Conservation (phyloP, 2,329 filamentous ascomycete species). For the Canariomyces notabilis region DNA sequence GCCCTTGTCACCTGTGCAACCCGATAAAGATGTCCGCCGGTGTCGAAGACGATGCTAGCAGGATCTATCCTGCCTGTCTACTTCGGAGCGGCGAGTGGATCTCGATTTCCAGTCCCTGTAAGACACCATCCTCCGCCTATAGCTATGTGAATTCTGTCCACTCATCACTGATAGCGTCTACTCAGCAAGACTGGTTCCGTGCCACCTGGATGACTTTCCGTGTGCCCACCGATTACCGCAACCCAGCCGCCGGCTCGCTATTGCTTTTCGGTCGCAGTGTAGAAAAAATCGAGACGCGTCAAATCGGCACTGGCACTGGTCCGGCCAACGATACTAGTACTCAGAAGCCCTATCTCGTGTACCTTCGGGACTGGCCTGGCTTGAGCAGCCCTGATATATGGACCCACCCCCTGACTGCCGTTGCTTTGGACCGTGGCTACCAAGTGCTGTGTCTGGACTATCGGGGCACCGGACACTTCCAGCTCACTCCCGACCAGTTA, state of each 20-base stretch:
- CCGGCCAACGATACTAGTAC: too few species aligned
- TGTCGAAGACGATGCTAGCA: too few species aligned
- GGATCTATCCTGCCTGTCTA: too few species aligned
- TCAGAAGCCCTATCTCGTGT: conserved; percentile 61
- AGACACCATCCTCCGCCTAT: too few species aligned
- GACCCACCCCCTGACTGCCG: conserved; percentile 63
- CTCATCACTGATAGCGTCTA: too few species aligned
- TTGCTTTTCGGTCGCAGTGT: conserved; percentile 75
- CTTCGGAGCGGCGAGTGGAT: too few species aligned
- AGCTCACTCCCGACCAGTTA: conserved; percentile 70
- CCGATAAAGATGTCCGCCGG: too few species aligned
- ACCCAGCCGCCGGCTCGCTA: conserved; percentile 56
- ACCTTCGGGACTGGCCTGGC: conserved; percentile 82
- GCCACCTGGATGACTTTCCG: conserved; percentile 82
- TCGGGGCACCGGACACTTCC: conserved; percentile 79
- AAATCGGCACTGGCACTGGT: too few species aligned
- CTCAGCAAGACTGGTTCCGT: conserved; percentile 58
- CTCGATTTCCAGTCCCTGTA: too few species aligned
- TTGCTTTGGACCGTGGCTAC: conserved; percentile 73
- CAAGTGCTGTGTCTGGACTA: conserved; percentile 86
- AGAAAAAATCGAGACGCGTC: too few species aligned
- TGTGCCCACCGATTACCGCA: conserved; percentile 73
- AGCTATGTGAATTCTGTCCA: too few species aligned
- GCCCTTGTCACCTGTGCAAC: too few species aligned
- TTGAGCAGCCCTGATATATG: conserved; percentile 72